Evolutionary conservation across 345 rosid species (phyloP), one percentile per base, ranked within the genome.

Genomic region (Camelina neglecta): DNA sequence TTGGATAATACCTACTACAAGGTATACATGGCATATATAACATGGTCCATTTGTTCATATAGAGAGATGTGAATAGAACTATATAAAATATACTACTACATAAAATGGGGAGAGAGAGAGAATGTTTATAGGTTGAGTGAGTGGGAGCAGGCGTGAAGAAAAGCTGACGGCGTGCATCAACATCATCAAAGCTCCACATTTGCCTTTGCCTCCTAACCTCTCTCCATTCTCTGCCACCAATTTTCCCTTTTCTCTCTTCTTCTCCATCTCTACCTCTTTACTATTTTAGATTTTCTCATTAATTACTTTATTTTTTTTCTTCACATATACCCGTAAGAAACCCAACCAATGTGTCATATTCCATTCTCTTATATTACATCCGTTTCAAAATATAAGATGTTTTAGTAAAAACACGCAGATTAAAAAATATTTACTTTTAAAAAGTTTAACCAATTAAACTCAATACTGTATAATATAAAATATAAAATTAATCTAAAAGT

Each of bases 121-220:
- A 70, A 67, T 78, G 71, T 72, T 64, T 67, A 67, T 78, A 78
- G 81, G 74, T 73, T 78, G 77, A 66, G 81, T 78, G 81, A 73
- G 81, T 78, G 81, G 81, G 70, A 73, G 81, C 81, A 78, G 78
- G 81, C 81, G 81, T 78, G 68, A 64, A 59, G 72, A 73, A 91
- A 93, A 90, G 96, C 97, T 91, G 96, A 91, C 91, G 93, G 98
- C 97, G 93, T 93, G 98, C 96, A 82, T 78, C 85, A 82, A 80
- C 87, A 86, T 86, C 87, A 89, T 89, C 86, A 82, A 85, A 83
- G 75, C 87, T 84, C 90, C 89, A 77, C 85, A 82, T 79, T 81
- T 60, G 8, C 84, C 84, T 75, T 80, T 90, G 92, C 93, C 89
- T 73, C 90, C 93, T 81, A 83, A 82, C 72, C 82, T 82, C 86